Conservation (phyloP, 371 early-diverging fungal species). For the Lichtheimia hyalospora region DNA sequence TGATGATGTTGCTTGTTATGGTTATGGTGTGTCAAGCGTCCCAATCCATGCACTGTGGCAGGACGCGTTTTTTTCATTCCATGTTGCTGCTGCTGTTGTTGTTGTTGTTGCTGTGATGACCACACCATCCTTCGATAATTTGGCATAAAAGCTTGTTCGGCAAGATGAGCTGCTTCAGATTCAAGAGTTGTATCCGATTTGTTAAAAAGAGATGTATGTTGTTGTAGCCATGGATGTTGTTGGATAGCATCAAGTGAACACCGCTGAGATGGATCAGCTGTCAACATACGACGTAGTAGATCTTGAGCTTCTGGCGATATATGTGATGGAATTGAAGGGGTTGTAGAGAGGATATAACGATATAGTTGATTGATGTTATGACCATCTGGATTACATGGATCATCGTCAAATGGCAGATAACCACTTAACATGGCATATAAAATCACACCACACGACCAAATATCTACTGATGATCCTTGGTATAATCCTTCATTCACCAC, state of each 20-base stretch:
- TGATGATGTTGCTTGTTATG: neutral
- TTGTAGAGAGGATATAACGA: constrained; percentile 62
- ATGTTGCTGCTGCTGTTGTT: neutral
- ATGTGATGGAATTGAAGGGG: constrained; percentile 57
- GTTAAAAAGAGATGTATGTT: constrained; percentile 4
- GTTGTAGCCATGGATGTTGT: constrained; percentile 40
- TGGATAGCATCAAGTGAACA: constrained; percentile 51
- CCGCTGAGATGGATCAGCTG: constrained; percentile 57
- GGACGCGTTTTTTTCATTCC: constrained; percentile 4
- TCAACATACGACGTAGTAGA: constrained; percentile 57
- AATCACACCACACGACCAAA: constrained; percentile 96
- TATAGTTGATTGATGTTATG: constrained; percentile 67
- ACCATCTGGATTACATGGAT: constrained; percentile 71
- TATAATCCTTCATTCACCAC: constrained; percentile 95
- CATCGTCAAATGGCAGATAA: constrained; percentile 84
- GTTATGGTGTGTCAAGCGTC: neutral
- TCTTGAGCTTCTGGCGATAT: constrained; percentile 46
- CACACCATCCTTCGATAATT: constrained; percentile 10
- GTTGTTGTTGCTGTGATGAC: neutral
- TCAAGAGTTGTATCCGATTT: constrained; percentile 15
- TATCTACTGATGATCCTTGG: constrained; percentile 93
- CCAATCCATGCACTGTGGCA: constrained; percentile 12
- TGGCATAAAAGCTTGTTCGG: constrained; percentile 11
- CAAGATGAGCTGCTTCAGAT: constrained; percentile 5
- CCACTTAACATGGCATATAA: constrained; percentile 78